Percentiles rank a stretch among this genome's conserved stretches.
These are phyloP conservation scores for Eutrema salsugineum DNA, from an alignment of 441 rosid genomes.

Conservation along the genomic window DNA sequence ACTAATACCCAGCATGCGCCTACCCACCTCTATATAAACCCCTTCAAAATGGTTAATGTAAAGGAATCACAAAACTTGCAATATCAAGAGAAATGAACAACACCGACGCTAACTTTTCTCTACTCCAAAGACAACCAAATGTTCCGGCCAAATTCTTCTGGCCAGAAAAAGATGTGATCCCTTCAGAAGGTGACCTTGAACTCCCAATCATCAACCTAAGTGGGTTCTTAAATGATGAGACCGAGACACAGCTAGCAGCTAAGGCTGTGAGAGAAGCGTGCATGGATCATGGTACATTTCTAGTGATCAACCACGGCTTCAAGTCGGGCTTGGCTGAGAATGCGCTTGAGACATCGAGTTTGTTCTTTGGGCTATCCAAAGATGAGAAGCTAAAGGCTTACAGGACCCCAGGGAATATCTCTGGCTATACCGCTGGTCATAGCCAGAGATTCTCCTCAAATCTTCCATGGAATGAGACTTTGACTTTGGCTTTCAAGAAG, in stretches of 20 bases:
- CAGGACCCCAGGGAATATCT: constrained; percentile 25
- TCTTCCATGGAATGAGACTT: constrained; percentile 57
- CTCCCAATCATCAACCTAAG: constrained; percentile 40
- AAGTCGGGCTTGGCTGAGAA: constrained; percentile 25
- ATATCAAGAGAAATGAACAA: neutral
- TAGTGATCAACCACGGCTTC: constrained; percentile 49
- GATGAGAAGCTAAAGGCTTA: constrained; percentile 26
- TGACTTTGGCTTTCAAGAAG: constrained; percentile 34
- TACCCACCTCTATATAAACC: neutral
- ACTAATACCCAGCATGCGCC: neutral
- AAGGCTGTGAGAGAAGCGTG: constrained; percentile 35
- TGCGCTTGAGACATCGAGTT: constrained; percentile 27
- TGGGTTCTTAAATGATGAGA: constrained; percentile 37
- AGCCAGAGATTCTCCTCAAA: constrained; percentile 38
- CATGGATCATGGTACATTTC: constrained; percentile 48
- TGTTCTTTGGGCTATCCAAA: constrained; percentile 33
- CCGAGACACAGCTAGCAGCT: constrained; percentile 26
- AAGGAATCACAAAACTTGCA: neutral
- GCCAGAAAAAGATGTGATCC: constrained; percentile 32
- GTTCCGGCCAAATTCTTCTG: constrained; percentile 34
- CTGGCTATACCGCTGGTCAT: constrained; percentile 47
- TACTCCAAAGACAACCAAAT: constrained; percentile 1
- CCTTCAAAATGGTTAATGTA: neutral
- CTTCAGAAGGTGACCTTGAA: constrained; percentile 29
- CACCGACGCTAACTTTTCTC: constrained; percentile 22